A percentile compares a stretch with the other conserved stretches of the same genome.
These are phyloP conservation scores for Mariannaea elegans DNA, from an alignment of 2,329 filamentous ascomycete species.

Conservation along the genomic window DNA sequence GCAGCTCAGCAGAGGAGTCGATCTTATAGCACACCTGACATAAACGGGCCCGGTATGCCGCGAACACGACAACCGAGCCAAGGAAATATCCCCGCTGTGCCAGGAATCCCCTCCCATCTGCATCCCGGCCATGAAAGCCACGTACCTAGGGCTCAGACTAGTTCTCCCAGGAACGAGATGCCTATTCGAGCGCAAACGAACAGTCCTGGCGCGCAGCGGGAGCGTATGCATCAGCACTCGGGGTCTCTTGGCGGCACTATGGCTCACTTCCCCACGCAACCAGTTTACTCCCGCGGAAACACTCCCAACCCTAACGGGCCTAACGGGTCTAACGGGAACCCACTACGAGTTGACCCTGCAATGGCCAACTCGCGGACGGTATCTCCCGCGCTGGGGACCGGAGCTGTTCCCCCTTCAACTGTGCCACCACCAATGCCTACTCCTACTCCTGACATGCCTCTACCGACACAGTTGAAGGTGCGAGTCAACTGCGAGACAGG, in stretches of 20 bases:
- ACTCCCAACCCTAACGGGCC: conserved; percentile 52
- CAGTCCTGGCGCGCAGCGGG: conserved; percentile 73
- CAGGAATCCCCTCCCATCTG: conserved; percentile 78
- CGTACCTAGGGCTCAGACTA: conserved; percentile 82
- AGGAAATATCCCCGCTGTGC: conserved; percentile 72
- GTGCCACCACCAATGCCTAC: conserved; percentile 34
- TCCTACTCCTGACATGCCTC: conserved; percentile 59
- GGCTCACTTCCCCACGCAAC: conserved; percentile 65
- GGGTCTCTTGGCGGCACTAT: conserved; percentile 61
- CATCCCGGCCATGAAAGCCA: conserved; percentile 67
- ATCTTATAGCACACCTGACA: conserved; percentile 95
- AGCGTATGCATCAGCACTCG: conserved; percentile 61
- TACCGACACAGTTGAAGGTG: conserved; percentile 86
- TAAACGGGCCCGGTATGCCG: conserved; percentile 74
- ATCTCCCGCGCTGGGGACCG: conserved; percentile 56
- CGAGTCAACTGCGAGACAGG: conserved; percentile 89
- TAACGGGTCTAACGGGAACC: no score
- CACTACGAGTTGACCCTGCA: conserved; percentile 51
- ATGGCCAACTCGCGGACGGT: conserved; percentile 53
- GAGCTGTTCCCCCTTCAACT: conserved; percentile 36
- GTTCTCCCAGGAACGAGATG: conserved; percentile 76
- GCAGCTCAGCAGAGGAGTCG: conserved; percentile 75
- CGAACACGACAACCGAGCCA: conserved; percentile 64
- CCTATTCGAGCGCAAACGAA: conserved; percentile 75
- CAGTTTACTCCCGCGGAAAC: conserved; percentile 59